Evolutionary conservation across 176 grass and related monocot genomes (phyloP), one percentile per base, ranked within the genome.

Genomic region (Carex myosuroides): DNA sequence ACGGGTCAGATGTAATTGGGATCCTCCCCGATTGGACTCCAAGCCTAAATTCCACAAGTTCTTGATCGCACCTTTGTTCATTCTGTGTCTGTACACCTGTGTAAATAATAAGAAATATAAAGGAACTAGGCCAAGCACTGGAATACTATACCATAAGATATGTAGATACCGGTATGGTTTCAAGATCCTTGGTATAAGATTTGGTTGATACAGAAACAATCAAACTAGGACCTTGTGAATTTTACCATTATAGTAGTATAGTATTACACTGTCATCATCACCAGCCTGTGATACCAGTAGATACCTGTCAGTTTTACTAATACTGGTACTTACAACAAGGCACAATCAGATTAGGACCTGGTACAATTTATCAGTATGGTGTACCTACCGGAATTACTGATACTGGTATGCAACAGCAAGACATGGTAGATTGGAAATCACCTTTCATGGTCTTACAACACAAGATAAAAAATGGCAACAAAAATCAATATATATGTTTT

Each of bases 11-110:
- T 79, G 89, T 85, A 67, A 90, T 30, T 18, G 35, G 60, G 24
- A 67, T 92, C 52, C 64, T 95, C 89, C 96, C 90, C 46, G 96
- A 95, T 85, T 95, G 91, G 85, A 99, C 82, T 84, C 77, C 84
- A 85, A 80, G 86, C 67, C 85, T 93, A 86, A 94, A 93, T 67
- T 95, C 91, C 78, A 94, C 91, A 90, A 95, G 91, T 91, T 99
- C 96, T 85, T 94, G 92, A 58, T 95, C 93, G 73, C 96, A 99
- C 14, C 90, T 91, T 73, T 99, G 93, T 29, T 99, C 96, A 90
- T 99, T 99, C 91, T 92, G 86, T 22, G 81, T 85, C 29, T 93
- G 93, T 18, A 95, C 89, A 87, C 89, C 96, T 99, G 63, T 84
- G 70, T 14, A 70, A 59, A 86, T 81, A 79, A 64, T 73, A 92